Evolutionary conservation across 495 filamentous ascomycete genomes (phyloP), one percentile per base, ranked within the genome.

Genomic region (Neurospora sublineolata): DNA sequence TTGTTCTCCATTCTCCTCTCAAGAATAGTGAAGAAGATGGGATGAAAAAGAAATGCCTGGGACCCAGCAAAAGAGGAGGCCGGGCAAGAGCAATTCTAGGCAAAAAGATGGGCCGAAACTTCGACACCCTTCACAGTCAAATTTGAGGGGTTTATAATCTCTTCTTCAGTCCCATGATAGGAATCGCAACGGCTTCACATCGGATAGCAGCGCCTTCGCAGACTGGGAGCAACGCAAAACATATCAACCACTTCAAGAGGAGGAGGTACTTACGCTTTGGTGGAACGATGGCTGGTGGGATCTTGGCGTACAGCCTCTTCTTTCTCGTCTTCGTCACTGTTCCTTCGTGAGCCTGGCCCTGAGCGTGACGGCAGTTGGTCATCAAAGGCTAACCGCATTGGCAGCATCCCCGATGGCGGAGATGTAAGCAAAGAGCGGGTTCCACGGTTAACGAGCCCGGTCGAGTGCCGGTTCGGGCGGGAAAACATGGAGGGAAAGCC

Each of bases 291-390:
- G 71, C 89, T 89, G 27, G 89, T 89, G 70, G 87, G 89, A 71
- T 89, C 84, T 73, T 90, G 87, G 38, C 86, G 83, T 68, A 89
- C 85, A 42, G 87, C 84, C 74, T 89, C 88, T 71, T 89, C 87
- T 73, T 91, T 90, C 76, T 90, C 89, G 74, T 93, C 89, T 70
- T 93, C 91, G 75, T 93, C 91, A 69, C 91, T 93, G 75, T 92
- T 91, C 74, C 95, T 91, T 73, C 94, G 86, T 73, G 94, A 94
- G 38, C 89, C 89, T 30, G 94, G 94, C 39, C 97, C 89, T 46
- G 94, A 97, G 76, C 92, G 91, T 18, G 93, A 94, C 3, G 92
- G 86, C 7, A 87, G 73, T 52, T 85, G 82, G 72, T 89, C 87
- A 71, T 88, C 86, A 73, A 85, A 86, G 36, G 79, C 78, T 74